A percentile compares a stretch with the other conserved stretches of the same genome.
Conservation (phyloP, 768 basidiomycete species). For the Termitomyces sp. region DNA sequence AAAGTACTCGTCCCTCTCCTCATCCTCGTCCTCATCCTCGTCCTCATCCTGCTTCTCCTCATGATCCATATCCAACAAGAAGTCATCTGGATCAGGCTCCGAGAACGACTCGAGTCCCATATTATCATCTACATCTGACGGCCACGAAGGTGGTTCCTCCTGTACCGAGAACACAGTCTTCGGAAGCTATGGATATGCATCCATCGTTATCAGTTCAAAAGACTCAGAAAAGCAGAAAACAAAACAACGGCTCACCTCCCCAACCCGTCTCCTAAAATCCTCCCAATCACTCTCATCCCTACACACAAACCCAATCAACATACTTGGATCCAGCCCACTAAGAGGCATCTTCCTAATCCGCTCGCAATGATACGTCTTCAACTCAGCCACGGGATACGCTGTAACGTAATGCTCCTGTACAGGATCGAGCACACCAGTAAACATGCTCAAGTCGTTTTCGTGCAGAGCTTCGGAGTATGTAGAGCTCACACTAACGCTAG, state of each 20-base stretch:
- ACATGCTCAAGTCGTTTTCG: slow-evolving; percentile 14
- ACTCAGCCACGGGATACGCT: slow-evolving; percentile 69
- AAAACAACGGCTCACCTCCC: slow-evolving; percentile 49
- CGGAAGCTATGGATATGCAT: slow-evolving; percentile 36
- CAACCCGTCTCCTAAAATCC: slow-evolving; percentile 71
- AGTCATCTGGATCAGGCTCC: slow-evolving; percentile 65
- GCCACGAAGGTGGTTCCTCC: slow-evolving; percentile 86
- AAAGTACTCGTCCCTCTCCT: slow-evolving; percentile 46
- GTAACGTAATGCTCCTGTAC: slow-evolving; percentile 62
- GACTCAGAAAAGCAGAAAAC: background rate
- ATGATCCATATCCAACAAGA: slow-evolving; percentile 27
- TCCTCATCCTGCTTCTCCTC: slow-evolving; percentile 23
- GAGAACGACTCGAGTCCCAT: slow-evolving; percentile 84
- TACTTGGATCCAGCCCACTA: slow-evolving; percentile 89
- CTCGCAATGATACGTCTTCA: slow-evolving; percentile 96
- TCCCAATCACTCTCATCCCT: slow-evolving; percentile 82
- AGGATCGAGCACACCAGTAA: slow-evolving; percentile 32
- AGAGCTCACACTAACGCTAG: slow-evolving; percentile 21
- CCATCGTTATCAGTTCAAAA: background rate
- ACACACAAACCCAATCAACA: slow-evolving; percentile 92
- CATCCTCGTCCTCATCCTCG: slow-evolving; percentile 19
- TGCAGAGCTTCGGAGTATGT: slow-evolving; percentile 19
- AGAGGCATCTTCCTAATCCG: slow-evolving; percentile 95
- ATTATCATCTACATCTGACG: slow-evolving; percentile 68
- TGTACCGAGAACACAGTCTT: slow-evolving; percentile 83